Evolutionary conservation across 768 basidiomycete genomes (phyloP).

Genomic region (Hysterangium stoloniferum): DNA sequence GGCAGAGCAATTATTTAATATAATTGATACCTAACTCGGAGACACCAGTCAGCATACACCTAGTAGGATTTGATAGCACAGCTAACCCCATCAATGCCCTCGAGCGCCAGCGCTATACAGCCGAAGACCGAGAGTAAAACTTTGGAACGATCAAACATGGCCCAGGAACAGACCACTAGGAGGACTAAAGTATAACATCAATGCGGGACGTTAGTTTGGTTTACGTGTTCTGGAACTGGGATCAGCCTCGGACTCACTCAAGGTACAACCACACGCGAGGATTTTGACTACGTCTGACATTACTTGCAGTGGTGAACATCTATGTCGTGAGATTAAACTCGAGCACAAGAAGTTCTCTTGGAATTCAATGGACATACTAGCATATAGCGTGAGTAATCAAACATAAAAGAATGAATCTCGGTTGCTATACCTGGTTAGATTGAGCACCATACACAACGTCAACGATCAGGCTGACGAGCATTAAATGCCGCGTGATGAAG

Average conservation of each 20-base stretch:
- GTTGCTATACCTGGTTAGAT: background rate
- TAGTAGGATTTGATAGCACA: background rate
- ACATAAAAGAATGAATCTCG: background rate
- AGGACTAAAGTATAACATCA: background rate
- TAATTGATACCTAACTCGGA: background rate
- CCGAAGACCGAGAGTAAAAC: slow-evolving; percentile 4
- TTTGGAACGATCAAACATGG: slow-evolving; percentile 6
- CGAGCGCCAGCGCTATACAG: slow-evolving; percentile 2
- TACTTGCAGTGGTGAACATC: slow-evolving; percentile 6
- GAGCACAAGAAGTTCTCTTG: no score
- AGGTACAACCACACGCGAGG: background rate
- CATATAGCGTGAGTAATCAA: background rate
- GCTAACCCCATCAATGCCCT: background rate
- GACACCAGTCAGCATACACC: background rate
- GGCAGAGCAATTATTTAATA: background rate
- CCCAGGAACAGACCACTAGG: slow-evolving; percentile 8
- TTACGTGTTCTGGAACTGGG: background rate
- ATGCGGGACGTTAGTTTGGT: no score
- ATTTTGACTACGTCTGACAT: slow-evolving; percentile 1
- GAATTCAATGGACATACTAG: no score
- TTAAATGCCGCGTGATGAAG: slow-evolving; percentile 7
- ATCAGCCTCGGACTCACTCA: background rate
- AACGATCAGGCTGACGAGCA: slow-evolving; percentile 1
- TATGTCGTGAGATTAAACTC: no score
- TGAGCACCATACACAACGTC: background rate